These are phyloP conservation scores for Metschnikowia proteae DNA, from an alignment of 805 yeast genomes.

Conservation along the genomic window DNA sequence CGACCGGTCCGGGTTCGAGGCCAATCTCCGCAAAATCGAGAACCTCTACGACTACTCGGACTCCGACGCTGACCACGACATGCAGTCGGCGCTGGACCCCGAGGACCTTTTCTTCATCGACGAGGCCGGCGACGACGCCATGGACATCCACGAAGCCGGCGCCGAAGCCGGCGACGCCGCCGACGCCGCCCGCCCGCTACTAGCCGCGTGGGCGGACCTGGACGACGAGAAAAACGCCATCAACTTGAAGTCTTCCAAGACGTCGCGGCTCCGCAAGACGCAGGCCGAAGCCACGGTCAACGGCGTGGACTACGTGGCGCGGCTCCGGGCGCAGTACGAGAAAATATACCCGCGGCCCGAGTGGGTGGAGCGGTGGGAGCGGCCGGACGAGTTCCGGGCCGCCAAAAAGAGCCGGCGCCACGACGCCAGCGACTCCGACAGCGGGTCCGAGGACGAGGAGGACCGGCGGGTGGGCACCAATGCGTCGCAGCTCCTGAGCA, in stretches of 20 bases:
- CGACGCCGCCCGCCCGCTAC: slow-evolving; percentile 18
- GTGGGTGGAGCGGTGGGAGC: slow-evolving; percentile 54
- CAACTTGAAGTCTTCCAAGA: slow-evolving; percentile 56
- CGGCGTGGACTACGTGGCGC: slow-evolving; percentile 57
- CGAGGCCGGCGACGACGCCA: slow-evolving; percentile 38
- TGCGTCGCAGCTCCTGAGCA: slow-evolving; percentile 30
- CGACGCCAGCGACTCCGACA: slow-evolving; percentile 7
- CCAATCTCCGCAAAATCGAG: slow-evolving; percentile 58
- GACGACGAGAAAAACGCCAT: slow-evolving; percentile 77
- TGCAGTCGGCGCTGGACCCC: slow-evolving; percentile 14
- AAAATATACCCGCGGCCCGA: slow-evolving; percentile 77
- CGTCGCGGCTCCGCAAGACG: slow-evolving; percentile 66
- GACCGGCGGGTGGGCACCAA: slow-evolving; percentile 19
- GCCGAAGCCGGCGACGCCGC: slow-evolving; percentile 19
- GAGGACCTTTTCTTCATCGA: slow-evolving; percentile 42
- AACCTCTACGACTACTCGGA: slow-evolving; percentile 48
- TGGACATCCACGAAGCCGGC: slow-evolving; percentile 28
- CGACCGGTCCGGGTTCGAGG: slow-evolving; percentile 70
- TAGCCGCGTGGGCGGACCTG: slow-evolving; percentile 69
- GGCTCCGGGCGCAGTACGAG: slow-evolving; percentile 70
- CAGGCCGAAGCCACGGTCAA: slow-evolving; percentile 50
- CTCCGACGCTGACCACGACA: slow-evolving; percentile 35
- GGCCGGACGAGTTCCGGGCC: not conserved
- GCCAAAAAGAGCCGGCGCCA: not conserved
- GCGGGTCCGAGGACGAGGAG: slow-evolving; percentile 23